Percentiles rank a stretch among this genome's conserved stretches.
phyloP scores from a whole-genome alignment of 345 rosid genomes.

The Gossypium sturtianum region DNA sequence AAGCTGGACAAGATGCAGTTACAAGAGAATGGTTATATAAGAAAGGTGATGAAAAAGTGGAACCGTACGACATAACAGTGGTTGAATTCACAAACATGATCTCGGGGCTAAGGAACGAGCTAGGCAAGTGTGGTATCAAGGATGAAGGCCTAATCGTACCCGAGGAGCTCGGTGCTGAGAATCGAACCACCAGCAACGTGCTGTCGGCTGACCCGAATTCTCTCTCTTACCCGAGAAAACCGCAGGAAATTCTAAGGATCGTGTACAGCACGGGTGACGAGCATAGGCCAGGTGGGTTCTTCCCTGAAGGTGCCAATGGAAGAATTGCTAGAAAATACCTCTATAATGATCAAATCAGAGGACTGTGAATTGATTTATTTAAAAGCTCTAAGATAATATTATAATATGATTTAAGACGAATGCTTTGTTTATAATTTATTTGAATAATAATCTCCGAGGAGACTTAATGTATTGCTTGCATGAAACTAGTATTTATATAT shows the following conservation, averaged over 20 bases:
- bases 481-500: background rate
- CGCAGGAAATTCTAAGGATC: conserved; percentile 33
- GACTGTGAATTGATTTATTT: too few relatives aligned
- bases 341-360: background rate
- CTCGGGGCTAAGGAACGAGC: conserved; percentile 36
- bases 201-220: conserved; percentile 30
- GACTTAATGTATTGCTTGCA: background rate
- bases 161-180: conserved; percentile 31
- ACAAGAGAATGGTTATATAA: conserved; percentile 39
- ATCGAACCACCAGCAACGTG: conserved; percentile 28
- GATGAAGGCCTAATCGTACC: conserved; percentile 49
- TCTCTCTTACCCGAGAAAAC: conserved; percentile 27
- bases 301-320: conserved; percentile 43
- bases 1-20: conserved; percentile 65
- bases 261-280: conserved; percentile 30
- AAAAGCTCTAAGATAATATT: background rate
- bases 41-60: conserved; percentile 21
- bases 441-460: too few relatives aligned
- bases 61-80: conserved; percentile 35
- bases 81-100: conserved; percentile 29
- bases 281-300: conserved; percentile 29
- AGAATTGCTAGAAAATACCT: conserved; percentile 23
- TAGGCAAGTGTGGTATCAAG: conserved; percentile 33
- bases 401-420: background rate
- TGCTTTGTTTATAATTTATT: background rate